These are phyloP conservation scores for Tardiomyces depauwii DNA, from an alignment of 1,139 yeast species.

Conservation along the genomic window DNA sequence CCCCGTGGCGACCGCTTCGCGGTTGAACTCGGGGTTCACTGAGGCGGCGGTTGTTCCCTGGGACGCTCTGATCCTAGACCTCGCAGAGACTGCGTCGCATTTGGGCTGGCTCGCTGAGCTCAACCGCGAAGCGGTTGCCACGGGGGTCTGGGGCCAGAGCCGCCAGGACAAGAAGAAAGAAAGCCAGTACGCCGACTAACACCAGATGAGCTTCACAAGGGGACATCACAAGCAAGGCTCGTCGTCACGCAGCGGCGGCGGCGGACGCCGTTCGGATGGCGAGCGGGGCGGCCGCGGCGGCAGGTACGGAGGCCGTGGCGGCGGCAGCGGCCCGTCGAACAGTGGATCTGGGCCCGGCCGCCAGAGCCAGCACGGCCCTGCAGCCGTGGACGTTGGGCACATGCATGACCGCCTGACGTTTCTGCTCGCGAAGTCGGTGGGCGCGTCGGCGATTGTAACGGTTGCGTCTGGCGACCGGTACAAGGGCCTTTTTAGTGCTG, in stretches of 20 bases:
- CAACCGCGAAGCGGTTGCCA: too few species aligned
- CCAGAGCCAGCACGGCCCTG: neutral
- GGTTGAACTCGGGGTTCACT: too few species aligned
- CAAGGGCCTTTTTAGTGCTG: constrained; percentile 46
- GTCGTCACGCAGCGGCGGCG: neutral
- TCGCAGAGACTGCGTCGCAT: too few species aligned
- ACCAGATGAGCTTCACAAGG: neutral
- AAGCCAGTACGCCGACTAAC: neutral
- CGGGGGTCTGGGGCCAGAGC: too few species aligned
- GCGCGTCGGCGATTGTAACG: constrained; percentile 46
- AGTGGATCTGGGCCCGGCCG: neutral
- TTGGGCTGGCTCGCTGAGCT: too few species aligned
- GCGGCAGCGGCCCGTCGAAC: neutral
- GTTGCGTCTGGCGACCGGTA: constrained; percentile 51
- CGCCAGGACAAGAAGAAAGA: too few species aligned
- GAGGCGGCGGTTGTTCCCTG: too few species aligned
- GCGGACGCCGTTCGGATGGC: neutral
- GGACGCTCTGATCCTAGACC: too few species aligned
- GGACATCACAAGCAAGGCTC: neutral
- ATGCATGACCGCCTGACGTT: constrained; percentile 40
- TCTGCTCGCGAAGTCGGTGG: constrained; percentile 43
- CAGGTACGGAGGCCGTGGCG: neutral
- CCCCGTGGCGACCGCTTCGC: too few species aligned
- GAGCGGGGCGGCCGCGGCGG: neutral
- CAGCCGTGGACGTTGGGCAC: constrained; percentile 12